Base-by-base conservation (phyloP, 2,329 filamentous ascomycete species). In the Hypoxylon sp. region DNA sequence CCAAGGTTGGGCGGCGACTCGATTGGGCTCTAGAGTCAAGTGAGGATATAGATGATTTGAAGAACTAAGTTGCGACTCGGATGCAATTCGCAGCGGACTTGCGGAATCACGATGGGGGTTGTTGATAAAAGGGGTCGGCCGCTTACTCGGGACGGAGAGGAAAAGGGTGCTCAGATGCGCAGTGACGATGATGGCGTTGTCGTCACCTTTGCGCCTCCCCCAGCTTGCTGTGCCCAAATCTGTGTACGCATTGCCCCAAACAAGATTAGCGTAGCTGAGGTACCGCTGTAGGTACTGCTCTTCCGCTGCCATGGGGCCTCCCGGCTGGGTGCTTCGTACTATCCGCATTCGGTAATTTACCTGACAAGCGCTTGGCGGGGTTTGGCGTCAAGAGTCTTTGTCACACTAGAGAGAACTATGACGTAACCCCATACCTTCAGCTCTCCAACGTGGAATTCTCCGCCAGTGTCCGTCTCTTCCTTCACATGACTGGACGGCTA, bases 131-230 rank as follows among this genome's bases (percentile, higher is more conserved):
- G 37, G 46, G 51, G 19, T 46, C 42, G 17, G 29, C 39, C 31
- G 37, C 37, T 62, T 42, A 46, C 1, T 37, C 29, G n/a, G 46
- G 21, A 51, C 3, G 47, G 17, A 55, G 32, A 50, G 29, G 50
- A 31, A 65, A 48, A 62, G 50, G 56, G 42, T 32, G 31, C 31
- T 32, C 31, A 32, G 31, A 55, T 62, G 61, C 32, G 61, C 42
- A 63, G 53, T 65, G 57, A 67, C 60, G 57, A 64, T 67, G 68
- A 69, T 69, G 65, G 59, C 50, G 69, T 65, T 71, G 67, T 71
- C 69, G 69, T 71, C 69, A 71, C 69, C 69, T 71, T 65, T 69
- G 60, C 60, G 42, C 52, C 54, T 65, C 59, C 53, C 60, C 51
- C 47, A 46, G 48, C 47, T 47, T 54, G 53, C 51, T 57, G 7